Evolutionary conservation across 306 rosid species (phyloP), one percentile per base, ranked within the genome.

Genomic region (Canavalia ensiformis): DNA sequence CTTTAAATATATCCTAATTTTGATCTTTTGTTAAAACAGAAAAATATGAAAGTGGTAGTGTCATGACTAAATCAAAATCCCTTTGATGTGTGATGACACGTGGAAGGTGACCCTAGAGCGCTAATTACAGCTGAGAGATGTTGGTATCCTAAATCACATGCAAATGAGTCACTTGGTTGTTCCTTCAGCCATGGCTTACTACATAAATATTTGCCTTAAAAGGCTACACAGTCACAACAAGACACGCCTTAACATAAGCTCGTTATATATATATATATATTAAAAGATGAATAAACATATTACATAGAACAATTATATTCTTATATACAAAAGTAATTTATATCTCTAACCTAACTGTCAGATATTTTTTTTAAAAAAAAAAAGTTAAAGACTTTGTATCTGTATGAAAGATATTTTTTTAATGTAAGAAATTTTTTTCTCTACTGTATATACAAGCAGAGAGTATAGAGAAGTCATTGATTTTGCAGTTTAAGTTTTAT

Each of bases 181-280:
- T 55, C 75, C 76, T 58, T 13, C 8, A 29, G 82, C 25, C 75
- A 54, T 41, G 57, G 67, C 57, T 50, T 66, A 41, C 55, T 77
- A 55, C 34, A 66, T 78, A 7, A 78, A 67, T 29, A 37, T 77
- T 66, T 66, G 3, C 51, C 74, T 28, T 51, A 6, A 50, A 44
- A 46, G 65, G 58, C 52, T 55, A 52, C 57, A 66, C 7, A 54
- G 25, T 66, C 8, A 44, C 3, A 67, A 44, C 42, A 62, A 66
- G 75, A 54, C 68, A 42, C 68, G 35, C 67, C 75, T 41, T 68
- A 78, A 78, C 57, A 74, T 57, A 58, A 57, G 69, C 46, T 74
- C 12, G 8, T 12, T 51, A 8, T 49, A 4, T 7, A 0, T 8
- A 47, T 47, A 7, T 47, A 1, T 8, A 1, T 47, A 47, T 1